phyloP scores from a whole-genome alignment of 2,329 filamentous ascomycete species.

The Pseudopyrenochaeta lycopersici region DNA sequence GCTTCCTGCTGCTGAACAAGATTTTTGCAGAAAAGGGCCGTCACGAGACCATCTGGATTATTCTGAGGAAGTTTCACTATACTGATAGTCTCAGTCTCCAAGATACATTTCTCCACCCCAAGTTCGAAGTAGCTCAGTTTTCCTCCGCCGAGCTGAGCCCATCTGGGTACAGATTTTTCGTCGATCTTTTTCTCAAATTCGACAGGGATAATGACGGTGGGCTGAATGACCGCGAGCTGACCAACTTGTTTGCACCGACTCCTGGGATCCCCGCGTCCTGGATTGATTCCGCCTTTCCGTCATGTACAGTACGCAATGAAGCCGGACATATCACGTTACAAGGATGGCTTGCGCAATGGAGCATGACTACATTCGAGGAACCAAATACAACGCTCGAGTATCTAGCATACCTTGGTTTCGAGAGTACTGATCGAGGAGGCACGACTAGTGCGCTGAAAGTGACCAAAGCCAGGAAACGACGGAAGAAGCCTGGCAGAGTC shows the following conservation, averaged over 20 bases:
- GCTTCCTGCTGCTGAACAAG: conserved; percentile 91
- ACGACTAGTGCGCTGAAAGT: conserved; percentile 88
- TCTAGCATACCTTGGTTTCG: conserved; percentile 94
- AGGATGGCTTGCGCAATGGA: conserved; percentile 98
- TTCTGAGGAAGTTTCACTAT: conserved; percentile 92
- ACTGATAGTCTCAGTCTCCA: conserved; percentile 93
- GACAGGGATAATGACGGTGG: conserved; percentile 98
- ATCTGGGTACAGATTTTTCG: conserved; percentile 94
- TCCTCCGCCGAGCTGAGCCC: conserved; percentile 94
- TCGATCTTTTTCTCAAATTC: conserved; percentile 92
- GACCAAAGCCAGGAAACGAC: conserved; percentile 88
- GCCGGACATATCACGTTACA: conserved; percentile 94
- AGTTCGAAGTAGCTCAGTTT: conserved; percentile 91
- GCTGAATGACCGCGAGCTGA: conserved; percentile 83
- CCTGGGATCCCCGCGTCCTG: conserved; percentile 88
- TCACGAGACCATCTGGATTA: conserved; percentile 98
- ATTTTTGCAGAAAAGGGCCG: conserved; percentile 97
- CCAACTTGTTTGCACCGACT: conserved; percentile 89
- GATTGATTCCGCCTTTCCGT: conserved; percentile 88
- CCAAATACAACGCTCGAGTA: conserved; percentile 96
- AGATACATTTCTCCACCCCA: conserved; percentile 89
- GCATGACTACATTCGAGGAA: conserved; percentile 98
- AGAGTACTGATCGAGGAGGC: conserved; percentile 76
- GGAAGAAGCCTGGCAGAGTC: conserved; percentile 81
- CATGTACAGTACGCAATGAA: conserved; percentile 93